phyloP scores from a whole-genome alignment of 1,139 yeast genomes.

The Hanseniaspora uvarum region DNA sequence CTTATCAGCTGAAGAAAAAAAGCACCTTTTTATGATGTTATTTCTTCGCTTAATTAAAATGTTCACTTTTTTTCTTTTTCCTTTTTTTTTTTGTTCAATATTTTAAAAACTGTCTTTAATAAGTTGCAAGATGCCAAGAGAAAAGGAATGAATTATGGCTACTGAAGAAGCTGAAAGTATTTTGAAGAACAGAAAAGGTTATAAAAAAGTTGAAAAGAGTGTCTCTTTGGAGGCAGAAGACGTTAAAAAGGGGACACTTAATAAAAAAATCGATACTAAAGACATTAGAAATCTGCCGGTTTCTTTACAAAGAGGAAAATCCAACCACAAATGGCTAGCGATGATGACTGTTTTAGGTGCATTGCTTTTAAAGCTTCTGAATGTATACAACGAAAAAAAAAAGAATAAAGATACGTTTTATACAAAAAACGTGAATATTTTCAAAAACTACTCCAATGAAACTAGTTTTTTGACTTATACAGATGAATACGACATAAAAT shows the following conservation, averaged over 20 bases:
- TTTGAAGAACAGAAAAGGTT: background rate
- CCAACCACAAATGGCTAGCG: conserved; percentile 13
- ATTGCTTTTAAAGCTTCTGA: background rate
- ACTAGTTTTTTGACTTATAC: background rate
- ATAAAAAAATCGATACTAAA: background rate
- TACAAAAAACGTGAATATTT: background rate
- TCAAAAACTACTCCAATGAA: background rate
- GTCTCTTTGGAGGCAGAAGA: background rate
- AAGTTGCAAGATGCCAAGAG: background rate
- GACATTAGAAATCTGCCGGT: conserved; percentile 2
- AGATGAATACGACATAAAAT: no score
- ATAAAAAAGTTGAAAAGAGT: background rate
- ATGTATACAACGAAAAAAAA: conserved; percentile 8
- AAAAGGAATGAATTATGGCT: background rate
- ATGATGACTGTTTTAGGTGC: conserved; percentile 15
- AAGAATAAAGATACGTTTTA: background rate
- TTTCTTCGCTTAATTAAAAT: background rate
- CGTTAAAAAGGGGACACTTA: background rate
- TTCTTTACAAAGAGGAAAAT: conserved; percentile 12
- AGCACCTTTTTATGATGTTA: no score
- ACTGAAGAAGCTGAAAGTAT: background rate
- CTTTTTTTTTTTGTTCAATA: background rate
- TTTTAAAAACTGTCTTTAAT: background rate
- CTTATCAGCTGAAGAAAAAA: no score
- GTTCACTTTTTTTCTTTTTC: background rate